Evolutionary conservation across 345 rosid species (phyloP).

Genomic region (Salix dunnii): DNA sequence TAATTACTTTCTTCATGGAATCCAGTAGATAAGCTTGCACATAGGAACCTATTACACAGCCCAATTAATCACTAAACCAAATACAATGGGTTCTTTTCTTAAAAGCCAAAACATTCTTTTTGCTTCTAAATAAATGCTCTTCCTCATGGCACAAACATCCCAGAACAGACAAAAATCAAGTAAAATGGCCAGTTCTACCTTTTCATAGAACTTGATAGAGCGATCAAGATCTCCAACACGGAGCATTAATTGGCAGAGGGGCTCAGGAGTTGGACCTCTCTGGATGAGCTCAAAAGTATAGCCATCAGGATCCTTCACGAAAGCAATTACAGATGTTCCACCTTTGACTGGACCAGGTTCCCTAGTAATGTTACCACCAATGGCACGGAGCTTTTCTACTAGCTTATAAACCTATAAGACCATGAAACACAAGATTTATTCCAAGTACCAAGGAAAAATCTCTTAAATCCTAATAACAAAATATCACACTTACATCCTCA

Average conservation of each 20-base stretch:
- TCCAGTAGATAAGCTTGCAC: not conserved
- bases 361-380: slow-evolving; percentile 73
- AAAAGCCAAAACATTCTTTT: not conserved
- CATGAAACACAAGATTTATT: not conserved
- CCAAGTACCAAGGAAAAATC: not conserved
- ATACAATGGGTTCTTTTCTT: not conserved
- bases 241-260: slow-evolving; percentile 94
- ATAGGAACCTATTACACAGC: not conserved
- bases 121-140: not conserved
- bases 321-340: slow-evolving; percentile 63
- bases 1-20: not conserved
- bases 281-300: slow-evolving; percentile 81
- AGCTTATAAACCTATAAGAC: slow-evolving; percentile 60
- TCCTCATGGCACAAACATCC: not conserved
- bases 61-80: not conserved
- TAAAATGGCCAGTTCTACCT: slow-evolving; percentile 36
- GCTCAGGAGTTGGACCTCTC: slow-evolving; percentile 84
- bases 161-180: not conserved
- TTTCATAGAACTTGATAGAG: slow-evolving; percentile 83
- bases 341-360: slow-evolving; percentile 97
- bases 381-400: slow-evolving; percentile 68
- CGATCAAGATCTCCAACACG: slow-evolving; percentile 87
- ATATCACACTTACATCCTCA: slow-evolving; percentile 53
- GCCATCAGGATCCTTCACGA: slow-evolving; percentile 98
- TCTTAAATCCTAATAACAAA: not conserved